Evolutionary conservation across 2,329 filamentous ascomycete species (phyloP).

Genomic region (Moelleriella libera): DNA sequence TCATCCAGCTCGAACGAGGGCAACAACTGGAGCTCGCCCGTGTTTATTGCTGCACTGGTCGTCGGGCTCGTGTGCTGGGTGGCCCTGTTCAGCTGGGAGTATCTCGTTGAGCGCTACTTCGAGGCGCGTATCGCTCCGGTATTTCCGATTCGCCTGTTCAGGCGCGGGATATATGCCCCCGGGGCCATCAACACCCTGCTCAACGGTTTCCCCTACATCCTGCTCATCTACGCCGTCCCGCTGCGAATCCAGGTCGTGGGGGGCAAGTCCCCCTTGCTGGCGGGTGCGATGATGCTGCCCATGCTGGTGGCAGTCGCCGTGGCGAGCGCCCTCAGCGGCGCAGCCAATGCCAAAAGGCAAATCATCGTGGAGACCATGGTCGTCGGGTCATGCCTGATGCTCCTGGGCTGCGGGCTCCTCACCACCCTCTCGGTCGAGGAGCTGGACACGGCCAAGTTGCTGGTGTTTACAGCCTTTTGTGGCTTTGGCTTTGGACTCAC

Average conservation of each 20-base stretch:
- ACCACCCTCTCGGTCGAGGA: slow-evolving; percentile 17
- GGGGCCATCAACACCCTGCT: slow-evolving; percentile 30
- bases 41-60: slow-evolving; percentile 17
- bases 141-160: slow-evolving; percentile 33
- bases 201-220: slow-evolving; percentile 34
- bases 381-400: slow-evolving; percentile 25
- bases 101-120: slow-evolving; percentile 10
- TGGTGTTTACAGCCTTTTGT: slow-evolving; percentile 35
- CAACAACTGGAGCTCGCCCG: slow-evolving; percentile 26
- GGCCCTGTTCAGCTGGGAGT: slow-evolving; percentile 15
- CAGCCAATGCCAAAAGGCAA: slow-evolving; percentile 26
- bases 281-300: slow-evolving; percentile 37
- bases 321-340: slow-evolving; percentile 27
- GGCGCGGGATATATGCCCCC: slow-evolving; percentile 28
- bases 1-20: slow-evolving; percentile 1
- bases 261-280: slow-evolving; percentile 26
- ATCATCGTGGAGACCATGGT: slow-evolving; percentile 28
- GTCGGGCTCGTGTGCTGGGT: slow-evolving; percentile 14
- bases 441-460: slow-evolving; percentile 25
- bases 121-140: slow-evolving; percentile 19
- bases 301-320: slow-evolving; percentile 34
- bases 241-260: slow-evolving; percentile 36
- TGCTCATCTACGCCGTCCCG: slow-evolving; percentile 34
- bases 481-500: slow-evolving; percentile 38
- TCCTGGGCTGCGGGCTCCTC: slow-evolving; percentile 32